Percentiles rank a stretch among this genome's conserved stretches.
Conservation (phyloP, 345 rosid species). For the Rhodomyrtus tomentosa region DNA sequence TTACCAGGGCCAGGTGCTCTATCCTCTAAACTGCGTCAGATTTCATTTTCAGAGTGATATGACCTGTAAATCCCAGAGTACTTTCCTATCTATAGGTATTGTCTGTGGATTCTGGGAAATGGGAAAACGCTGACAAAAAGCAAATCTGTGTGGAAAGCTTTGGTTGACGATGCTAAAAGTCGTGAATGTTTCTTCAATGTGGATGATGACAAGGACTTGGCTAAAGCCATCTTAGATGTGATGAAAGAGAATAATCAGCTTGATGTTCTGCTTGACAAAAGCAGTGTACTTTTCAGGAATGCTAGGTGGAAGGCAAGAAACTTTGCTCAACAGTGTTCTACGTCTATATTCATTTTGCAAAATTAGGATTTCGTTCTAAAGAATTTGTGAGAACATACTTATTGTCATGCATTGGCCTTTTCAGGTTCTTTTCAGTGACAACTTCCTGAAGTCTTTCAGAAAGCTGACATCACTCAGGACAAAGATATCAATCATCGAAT, state of each 20-base stretch:
- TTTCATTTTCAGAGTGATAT: too few species aligned
- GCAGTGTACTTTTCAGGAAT: neutral
- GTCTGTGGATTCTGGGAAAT: too few species aligned
- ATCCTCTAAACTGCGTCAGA: too few species aligned
- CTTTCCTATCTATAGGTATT: too few species aligned
- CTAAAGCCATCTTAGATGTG: neutral
- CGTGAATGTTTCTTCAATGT: conserved; percentile 9
- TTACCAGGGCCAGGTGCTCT: conserved; percentile 20
- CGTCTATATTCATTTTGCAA: neutral
- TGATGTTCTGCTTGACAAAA: neutral
- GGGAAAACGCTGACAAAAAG: too few species aligned
- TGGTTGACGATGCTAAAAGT: conserved; percentile 1
- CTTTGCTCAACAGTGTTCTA: neutral
- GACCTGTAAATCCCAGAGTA: too few species aligned
- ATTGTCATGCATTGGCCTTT: neutral
- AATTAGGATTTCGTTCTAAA: neutral
- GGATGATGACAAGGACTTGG: neutral
- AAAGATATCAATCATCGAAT: conserved; percentile 16
- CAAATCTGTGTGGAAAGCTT: too few species aligned
- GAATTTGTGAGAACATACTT: neutral
- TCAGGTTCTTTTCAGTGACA: conserved; percentile 39
- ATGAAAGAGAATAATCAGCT: neutral
- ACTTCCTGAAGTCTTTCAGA: conserved; percentile 31
- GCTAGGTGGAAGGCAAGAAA: neutral
- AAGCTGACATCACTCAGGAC: conserved; percentile 12